Base-by-base conservation (phyloP, 768 basidiomycete genomes). In the Tricholomella constricta region DNA sequence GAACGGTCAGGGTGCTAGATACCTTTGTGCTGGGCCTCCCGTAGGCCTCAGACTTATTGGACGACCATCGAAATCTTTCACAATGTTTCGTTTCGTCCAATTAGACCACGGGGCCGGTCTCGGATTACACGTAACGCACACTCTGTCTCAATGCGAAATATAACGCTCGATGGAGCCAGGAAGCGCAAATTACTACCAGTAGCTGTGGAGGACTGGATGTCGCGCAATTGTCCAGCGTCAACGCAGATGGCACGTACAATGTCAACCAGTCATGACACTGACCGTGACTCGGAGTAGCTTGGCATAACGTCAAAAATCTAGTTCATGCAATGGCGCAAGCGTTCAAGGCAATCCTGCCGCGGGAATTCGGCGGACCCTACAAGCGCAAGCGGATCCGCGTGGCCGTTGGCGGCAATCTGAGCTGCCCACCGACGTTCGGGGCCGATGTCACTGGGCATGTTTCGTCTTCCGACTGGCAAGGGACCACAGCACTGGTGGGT, bases 231-330 rank as follows among this genome's bases (percentile, higher is more conserved):
- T 78, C 7, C 82, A 82, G 10, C n/a, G 77, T 89, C 48, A 85
- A 85, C 58, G 79, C 67, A 56, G 79, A 80, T 48, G 84, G 83
- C 5, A 76, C 72, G 45, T 88, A 81, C 68, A 76, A 70, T 14
- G 72, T 84, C 20, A 88, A 90, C 65, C 84, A 89, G 65, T 88
- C 89, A 69, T 89, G 82, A n/a, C n/a, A n/a, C n/a, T n/a, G n/a
- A n/a, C n/a, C n/a, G n/a, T n/a, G n/a, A n/a, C n/a, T n/a, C n/a
- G n/a, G n/a, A n/a, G n/a, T n/a, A n/a, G n/a, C n/a, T n/a, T n/a
- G n/a, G n/a, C n/a, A n/a, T n/a, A n/a, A n/a, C n/a, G n/a, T n/a
- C n/a, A n/a, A n/a, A n/a, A n/a, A n/a, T n/a, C n/a, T n/a, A 84
- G 82, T 84, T 68, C 88, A 86, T 52, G 67, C 81, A 0, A 84